Conservation (phyloP, 306 rosid genomes). For the Oxytropis ochrocephala region DNA sequence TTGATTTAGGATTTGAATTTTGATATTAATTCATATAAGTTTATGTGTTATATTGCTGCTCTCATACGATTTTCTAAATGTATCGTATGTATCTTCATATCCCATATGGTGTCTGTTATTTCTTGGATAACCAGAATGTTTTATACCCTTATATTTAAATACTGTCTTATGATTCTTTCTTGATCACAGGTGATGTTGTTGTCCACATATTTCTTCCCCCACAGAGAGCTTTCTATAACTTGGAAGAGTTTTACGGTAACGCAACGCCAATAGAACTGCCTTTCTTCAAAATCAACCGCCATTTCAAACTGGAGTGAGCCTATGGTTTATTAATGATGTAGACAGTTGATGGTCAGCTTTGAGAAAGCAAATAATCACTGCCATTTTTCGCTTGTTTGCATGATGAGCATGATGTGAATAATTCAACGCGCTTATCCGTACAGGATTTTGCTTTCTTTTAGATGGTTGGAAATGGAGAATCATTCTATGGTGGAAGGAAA, state of each 20-base stretch:
- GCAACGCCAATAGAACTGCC: slow-evolving; percentile 79
- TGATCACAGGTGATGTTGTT: slow-evolving; percentile 78
- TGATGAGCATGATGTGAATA: neutral
- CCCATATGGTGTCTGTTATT: no score
- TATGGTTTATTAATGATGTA: neutral
- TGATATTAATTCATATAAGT: neutral
- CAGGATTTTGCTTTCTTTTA: neutral
- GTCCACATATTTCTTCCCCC: slow-evolving; percentile 89
- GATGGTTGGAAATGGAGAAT: slow-evolving; percentile 14
- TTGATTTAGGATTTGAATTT: neutral
- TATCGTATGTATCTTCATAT: no score
- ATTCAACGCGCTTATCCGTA: neutral
- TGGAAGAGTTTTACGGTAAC: slow-evolving; percentile 87
- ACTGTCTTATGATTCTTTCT: slow-evolving; percentile 4
- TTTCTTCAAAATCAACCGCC: slow-evolving; percentile 75
- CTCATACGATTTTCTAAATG: no score
- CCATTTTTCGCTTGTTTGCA: slow-evolving; percentile 18
- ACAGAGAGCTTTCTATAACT: slow-evolving; percentile 80
- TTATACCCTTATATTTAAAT: neutral
- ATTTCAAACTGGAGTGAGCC: slow-evolving; percentile 36
- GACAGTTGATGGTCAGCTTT: slow-evolving; percentile 17
- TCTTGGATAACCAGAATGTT: neutral
- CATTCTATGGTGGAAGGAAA: neutral
- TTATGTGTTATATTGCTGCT: neutral
- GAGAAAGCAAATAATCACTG: no score